These are phyloP conservation scores for Sorghum bicolor DNA, from an alignment of 176 grass and related monocot species.

Conservation along the genomic window DNA sequence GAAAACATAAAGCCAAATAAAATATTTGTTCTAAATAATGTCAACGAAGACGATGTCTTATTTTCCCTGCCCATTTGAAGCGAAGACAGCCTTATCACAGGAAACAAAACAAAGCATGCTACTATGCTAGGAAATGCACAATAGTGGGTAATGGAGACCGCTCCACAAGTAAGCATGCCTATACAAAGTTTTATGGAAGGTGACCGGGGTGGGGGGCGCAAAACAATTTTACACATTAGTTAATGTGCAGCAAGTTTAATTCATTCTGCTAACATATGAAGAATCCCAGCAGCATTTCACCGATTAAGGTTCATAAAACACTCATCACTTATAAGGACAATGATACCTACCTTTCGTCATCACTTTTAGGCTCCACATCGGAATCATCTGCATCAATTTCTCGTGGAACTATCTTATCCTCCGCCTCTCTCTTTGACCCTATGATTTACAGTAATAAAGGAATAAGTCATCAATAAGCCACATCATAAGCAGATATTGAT, in stretches of 20 bases:
- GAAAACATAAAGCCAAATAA: background rate
- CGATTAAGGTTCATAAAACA: background rate
- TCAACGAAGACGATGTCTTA: background rate
- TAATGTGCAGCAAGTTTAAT: background rate
- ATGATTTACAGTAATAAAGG: conserved; percentile 23
- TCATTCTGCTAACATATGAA: background rate
- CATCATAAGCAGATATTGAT: background rate
- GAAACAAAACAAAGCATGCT: background rate
- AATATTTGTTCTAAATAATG: background rate
- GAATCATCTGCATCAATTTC: conserved; percentile 92
- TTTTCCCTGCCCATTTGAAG: background rate
- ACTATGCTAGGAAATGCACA: background rate
- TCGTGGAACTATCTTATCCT: conserved; percentile 88
- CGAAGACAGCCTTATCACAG: background rate
- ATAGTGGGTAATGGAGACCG: background rate
- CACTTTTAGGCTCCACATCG: conserved; percentile 68
- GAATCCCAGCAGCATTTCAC: background rate
- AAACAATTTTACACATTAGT: background rate
- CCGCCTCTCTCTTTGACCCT: conserved; percentile 82
- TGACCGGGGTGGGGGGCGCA: rapidly evolving
- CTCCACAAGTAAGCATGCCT: background rate
- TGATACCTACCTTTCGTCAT: conserved; percentile 58
- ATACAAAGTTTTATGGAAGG: background rate
- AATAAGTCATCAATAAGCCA: background rate
- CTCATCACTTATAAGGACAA: background rate